These are phyloP conservation scores for Raffaelea albimanens DNA, from an alignment of 2,329 filamentous ascomycete genomes.

Conservation along the genomic window DNA sequence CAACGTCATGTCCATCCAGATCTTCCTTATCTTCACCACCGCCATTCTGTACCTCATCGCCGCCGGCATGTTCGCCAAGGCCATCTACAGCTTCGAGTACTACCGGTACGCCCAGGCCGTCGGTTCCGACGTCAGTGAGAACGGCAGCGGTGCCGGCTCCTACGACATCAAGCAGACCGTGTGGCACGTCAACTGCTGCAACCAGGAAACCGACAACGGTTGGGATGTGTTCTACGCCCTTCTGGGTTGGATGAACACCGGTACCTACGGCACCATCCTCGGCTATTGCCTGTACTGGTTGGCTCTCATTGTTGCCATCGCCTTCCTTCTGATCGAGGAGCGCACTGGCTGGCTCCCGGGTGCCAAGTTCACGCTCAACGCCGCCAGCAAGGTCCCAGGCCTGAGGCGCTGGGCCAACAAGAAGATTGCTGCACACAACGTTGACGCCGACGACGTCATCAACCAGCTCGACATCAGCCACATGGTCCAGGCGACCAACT, in stretches of 20 bases:
- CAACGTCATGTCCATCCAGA: constrained; percentile 12
- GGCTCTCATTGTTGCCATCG: constrained; percentile 37
- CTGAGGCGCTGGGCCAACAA: constrained; percentile 12
- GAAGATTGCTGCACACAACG: constrained; percentile 10
- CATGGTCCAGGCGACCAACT: background rate
- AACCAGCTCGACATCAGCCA: background rate
- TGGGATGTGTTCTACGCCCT: constrained; percentile 86
- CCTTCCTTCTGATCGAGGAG: constrained; percentile 57
- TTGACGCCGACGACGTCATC: constrained; percentile 5
- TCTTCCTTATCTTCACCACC: constrained; percentile 66
- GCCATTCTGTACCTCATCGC: constrained; percentile 74
- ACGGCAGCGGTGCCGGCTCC: constrained; percentile 55
- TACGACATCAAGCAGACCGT: constrained; percentile 69
- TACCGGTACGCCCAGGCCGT: constrained; percentile 39
- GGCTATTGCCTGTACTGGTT: constrained; percentile 88
- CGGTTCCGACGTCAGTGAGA: constrained; percentile 42
- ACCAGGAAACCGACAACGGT: constrained; percentile 60
- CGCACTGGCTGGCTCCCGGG: constrained; percentile 39
- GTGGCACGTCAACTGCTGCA: constrained; percentile 84
- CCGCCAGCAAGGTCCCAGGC: constrained; percentile 9
- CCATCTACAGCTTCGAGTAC: constrained; percentile 62
- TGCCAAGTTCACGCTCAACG: constrained; percentile 6
- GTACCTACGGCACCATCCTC: constrained; percentile 78
- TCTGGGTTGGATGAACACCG: constrained; percentile 81
- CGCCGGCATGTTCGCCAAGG: constrained; percentile 67